Conservation (phyloP, 2,329 filamentous ascomycete species). For the Colletotrichum lindemuthianum region DNA sequence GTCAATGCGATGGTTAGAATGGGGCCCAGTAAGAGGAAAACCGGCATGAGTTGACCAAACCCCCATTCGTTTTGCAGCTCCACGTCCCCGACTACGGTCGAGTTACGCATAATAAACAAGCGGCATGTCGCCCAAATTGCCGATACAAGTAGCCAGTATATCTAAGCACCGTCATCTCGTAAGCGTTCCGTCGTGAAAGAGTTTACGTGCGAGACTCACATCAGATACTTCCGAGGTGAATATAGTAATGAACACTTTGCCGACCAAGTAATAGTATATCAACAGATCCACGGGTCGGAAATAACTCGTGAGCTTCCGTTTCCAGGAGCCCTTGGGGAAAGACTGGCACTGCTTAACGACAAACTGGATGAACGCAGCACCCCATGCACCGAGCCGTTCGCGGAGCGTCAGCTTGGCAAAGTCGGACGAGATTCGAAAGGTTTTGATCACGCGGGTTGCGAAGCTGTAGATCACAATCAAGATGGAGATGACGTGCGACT, state of each 20-base stretch:
- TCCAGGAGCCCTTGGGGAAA: not conserved
- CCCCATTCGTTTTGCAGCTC: constrained; percentile 9
- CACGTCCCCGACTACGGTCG: not conserved
- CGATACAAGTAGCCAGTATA: constrained; percentile 1
- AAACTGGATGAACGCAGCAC: not conserved
- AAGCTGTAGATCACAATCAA: not conserved
- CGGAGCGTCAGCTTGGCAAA: not conserved
- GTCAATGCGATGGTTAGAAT: too few relatives aligned
- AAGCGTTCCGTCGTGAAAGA: not conserved
- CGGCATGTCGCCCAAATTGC: not conserved
- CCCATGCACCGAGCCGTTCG: not conserved
- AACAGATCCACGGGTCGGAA: not conserved
- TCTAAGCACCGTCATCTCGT: not conserved
- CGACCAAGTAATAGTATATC: not conserved
- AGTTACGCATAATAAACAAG: not conserved
- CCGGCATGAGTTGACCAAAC: constrained; percentile 6
- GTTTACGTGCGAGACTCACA: not conserved
- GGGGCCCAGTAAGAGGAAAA: not conserved
- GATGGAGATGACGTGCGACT: not conserved
- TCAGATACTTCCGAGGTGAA: not conserved
- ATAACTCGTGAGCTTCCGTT: not conserved
- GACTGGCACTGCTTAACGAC: not conserved
- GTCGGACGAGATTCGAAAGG: not conserved
- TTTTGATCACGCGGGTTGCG: not conserved
- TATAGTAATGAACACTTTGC: not conserved